Percentiles rank a stretch among this genome's conserved stretches.
phyloP scores from a whole-genome alignment of 495 filamentous ascomycete species.

The Neurospora sp. region DNA sequence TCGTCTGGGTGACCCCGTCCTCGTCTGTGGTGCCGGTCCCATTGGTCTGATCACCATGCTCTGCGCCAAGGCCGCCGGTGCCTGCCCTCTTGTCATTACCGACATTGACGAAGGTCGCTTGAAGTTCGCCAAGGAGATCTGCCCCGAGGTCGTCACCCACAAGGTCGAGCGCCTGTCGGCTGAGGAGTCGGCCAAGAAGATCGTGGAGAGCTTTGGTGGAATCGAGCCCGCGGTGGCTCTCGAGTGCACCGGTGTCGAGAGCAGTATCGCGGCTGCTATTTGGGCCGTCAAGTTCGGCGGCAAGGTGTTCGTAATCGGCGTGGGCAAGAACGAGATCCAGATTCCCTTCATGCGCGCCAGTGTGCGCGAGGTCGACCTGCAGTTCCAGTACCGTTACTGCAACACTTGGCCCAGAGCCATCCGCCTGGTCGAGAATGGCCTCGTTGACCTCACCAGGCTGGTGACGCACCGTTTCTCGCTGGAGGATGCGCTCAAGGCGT shows the following conservation, averaged over 20 bases:
- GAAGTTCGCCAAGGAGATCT: constrained; percentile 69
- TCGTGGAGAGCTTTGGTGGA: constrained; percentile 57
- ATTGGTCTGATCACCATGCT: constrained; percentile 82
- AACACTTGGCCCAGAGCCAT: constrained; percentile 96
- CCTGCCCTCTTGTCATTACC: constrained; percentile 78
- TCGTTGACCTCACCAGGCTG: constrained; percentile 68
- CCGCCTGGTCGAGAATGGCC: constrained; percentile 68
- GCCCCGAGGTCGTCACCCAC: constrained; percentile 62
- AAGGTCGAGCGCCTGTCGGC: constrained; percentile 59
- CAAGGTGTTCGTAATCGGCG: constrained; percentile 88
- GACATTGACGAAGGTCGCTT: constrained; percentile 84
- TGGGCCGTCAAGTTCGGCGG: constrained; percentile 85
- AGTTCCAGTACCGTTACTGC: constrained; percentile 91
- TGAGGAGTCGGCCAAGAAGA: constrained; percentile 59
- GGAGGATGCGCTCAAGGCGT: constrained; percentile 83
- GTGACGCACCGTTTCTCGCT: constrained; percentile 80
- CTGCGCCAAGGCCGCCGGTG: constrained; percentile 73
- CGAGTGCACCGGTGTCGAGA: constrained; percentile 93
- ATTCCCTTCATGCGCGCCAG: constrained; percentile 88
- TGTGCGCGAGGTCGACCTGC: constrained; percentile 83
- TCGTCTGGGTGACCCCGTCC: constrained; percentile 68
- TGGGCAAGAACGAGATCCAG: constrained; percentile 88
- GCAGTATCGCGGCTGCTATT: constrained; percentile 72
- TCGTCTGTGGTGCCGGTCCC: constrained; percentile 84
- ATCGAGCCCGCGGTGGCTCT: constrained; percentile 67